Evolutionary conservation across 805 yeast species (phyloP).

Genomic region (Peterozyma toletana): DNA sequence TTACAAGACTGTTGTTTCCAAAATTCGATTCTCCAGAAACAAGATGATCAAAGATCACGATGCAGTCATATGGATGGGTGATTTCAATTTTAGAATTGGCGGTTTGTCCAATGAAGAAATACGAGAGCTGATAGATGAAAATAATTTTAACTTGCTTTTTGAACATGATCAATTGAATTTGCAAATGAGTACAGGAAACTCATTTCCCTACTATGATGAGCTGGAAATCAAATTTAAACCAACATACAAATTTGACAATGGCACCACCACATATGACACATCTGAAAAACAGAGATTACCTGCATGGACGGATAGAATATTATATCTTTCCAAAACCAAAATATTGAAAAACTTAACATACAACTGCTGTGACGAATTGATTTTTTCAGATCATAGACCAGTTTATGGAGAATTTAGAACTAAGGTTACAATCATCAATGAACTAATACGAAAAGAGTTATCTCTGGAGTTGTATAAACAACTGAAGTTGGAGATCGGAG

Average conservation of each 20-base stretch:
- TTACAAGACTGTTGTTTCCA: conserved; percentile 65
- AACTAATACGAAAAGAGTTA: conserved; percentile 38
- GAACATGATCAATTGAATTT: conserved; percentile 71
- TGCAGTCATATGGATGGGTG: conserved; percentile 90
- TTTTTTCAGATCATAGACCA: conserved; percentile 87
- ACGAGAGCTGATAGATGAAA: conserved; percentile 41
- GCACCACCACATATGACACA: conserved; percentile 73
- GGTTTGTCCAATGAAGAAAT: conserved; percentile 65
- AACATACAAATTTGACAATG: conserved; percentile 88
- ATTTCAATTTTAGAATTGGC: conserved; percentile 76
- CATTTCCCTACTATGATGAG: conserved; percentile 74
- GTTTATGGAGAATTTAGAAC: conserved; percentile 70
- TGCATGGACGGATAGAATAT: conserved; percentile 91
- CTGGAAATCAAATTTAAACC: conserved; percentile 74
- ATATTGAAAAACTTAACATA: conserved; percentile 55
- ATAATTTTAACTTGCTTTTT: conserved; percentile 43
- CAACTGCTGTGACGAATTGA: conserved; percentile 45
- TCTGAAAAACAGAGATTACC: conserved; percentile 92
- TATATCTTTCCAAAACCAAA: conserved; percentile 49
- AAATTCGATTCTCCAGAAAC: conserved; percentile 75
- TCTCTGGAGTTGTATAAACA: conserved; percentile 47
- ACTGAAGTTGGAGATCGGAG: conserved; percentile 39
- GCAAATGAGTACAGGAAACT: conserved; percentile 66
- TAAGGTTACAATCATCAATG: conserved; percentile 59
- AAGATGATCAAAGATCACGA: conserved; percentile 77